Evolutionary conservation across 1,139 yeast genomes (phyloP).

Genomic region (Lodderomyces theae): DNA sequence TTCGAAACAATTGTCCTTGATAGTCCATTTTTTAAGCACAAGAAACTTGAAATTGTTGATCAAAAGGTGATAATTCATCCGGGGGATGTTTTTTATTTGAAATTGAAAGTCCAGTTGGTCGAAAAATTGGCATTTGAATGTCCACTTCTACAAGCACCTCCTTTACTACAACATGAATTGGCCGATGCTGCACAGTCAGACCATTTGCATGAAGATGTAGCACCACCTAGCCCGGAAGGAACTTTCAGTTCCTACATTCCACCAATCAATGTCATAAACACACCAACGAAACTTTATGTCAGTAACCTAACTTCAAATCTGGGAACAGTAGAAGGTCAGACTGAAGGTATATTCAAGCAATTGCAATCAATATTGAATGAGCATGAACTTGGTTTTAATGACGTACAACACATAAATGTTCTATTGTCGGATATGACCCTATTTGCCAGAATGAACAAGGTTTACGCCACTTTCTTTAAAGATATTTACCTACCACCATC

Average conservation of each 20-base stretch:
- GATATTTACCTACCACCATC: constrained; percentile 75
- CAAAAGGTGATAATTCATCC: constrained; percentile 45
- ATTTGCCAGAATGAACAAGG: constrained; percentile 58
- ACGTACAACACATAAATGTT: constrained; percentile 57
- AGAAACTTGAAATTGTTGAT: constrained; percentile 47
- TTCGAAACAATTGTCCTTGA: constrained; percentile 91
- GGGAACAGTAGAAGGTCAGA: constrained; percentile 40
- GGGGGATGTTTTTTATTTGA: constrained; percentile 66
- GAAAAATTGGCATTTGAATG: constrained; percentile 32
- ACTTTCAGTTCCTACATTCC: not conserved
- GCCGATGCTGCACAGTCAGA: not conserved
- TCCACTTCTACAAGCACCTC: constrained; percentile 38
- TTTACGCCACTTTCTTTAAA: constrained; percentile 56
- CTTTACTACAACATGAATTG: constrained; percentile 44
- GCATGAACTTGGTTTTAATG: constrained; percentile 29
- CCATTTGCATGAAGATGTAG: constrained; percentile 4
- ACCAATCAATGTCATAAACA: not conserved
- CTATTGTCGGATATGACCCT: constrained; percentile 61
- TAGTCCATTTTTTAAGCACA: constrained; percentile 70
- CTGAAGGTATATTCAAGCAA: constrained; percentile 44
- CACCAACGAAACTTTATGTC: constrained; percentile 40
- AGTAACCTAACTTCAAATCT: constrained; percentile 43
- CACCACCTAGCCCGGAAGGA: not conserved
- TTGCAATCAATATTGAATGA: constrained; percentile 31
- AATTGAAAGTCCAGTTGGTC: constrained; percentile 39